These are phyloP conservation scores for Plasmodium falciparum DNA, from an alignment of 169 alveolate genomes.

Conservation along the genomic window DNA sequence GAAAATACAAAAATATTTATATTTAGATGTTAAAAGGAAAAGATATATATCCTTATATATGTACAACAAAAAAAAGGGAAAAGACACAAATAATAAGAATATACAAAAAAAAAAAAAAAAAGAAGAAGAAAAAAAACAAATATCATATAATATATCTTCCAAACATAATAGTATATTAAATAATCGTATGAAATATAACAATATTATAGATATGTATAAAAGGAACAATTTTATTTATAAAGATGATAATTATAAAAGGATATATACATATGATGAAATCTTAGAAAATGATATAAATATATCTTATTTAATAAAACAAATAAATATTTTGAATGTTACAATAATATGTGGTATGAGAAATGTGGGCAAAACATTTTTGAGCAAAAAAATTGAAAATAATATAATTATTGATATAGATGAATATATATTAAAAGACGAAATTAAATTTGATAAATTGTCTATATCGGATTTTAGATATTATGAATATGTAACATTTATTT, in stretches of 20 bases:
- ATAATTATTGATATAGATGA: slow-evolving; percentile 54
- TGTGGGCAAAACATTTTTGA: slow-evolving; percentile 39
- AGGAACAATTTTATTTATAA: not conserved
- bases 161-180: too few relatives aligned
- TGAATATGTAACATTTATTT: slow-evolving; percentile 38
- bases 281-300: slow-evolving; percentile 13
- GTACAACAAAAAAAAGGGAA: too few relatives aligned
- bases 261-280: slow-evolving; percentile 32
- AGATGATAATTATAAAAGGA: slow-evolving; percentile 26
- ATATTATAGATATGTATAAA: too few relatives aligned
- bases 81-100: too few relatives aligned
- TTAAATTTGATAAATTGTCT: slow-evolving; percentile 21
- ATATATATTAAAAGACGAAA: slow-evolving; percentile 8
- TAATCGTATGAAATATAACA: too few relatives aligned
- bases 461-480: slow-evolving; percentile 46
- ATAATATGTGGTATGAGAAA: slow-evolving; percentile 56
- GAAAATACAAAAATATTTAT: too few relatives aligned
- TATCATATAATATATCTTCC: too few relatives aligned
- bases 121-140: too few relatives aligned
- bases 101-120: too few relatives aligned
- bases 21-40: too few relatives aligned
- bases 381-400: slow-evolving; percentile 21
- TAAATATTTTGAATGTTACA: slow-evolving; percentile 17
- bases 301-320: slow-evolving; percentile 27
- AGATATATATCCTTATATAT: too few relatives aligned